Percentiles rank a stretch among this genome's conserved stretches.
These are phyloP conservation scores for Pseudozyma hubeiensis DNA, from an alignment of 1,284 basidiomycete species.

Conservation along the genomic window DNA sequence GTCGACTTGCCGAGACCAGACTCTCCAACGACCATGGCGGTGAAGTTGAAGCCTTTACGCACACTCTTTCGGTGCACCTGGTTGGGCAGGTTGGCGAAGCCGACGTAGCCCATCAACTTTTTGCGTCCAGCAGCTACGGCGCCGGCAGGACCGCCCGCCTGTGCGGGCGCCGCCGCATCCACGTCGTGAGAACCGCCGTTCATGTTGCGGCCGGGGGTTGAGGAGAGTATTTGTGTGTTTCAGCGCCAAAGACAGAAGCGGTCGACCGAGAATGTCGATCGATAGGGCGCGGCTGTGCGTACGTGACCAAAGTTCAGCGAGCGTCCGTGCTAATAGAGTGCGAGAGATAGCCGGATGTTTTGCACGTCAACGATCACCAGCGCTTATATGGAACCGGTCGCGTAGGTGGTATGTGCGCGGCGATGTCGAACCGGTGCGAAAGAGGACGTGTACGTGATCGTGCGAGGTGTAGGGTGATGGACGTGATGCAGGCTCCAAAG, in stretches of 20 bases:
- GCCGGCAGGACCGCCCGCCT: conserved; percentile 6
- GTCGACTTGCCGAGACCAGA: conserved; percentile 68
- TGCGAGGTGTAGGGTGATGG: conserved; percentile 12
- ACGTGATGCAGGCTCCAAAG: conserved; percentile 17
- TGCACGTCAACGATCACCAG: neutral
- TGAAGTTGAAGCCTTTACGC: conserved; percentile 67
- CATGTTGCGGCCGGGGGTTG: conserved; percentile 12
- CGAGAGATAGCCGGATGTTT: too few species aligned
- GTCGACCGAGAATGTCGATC: too few species aligned
- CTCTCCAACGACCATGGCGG: conserved; percentile 67
- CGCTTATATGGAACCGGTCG: neutral
- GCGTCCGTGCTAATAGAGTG: conserved; percentile 1
- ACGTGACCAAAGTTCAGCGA: too few species aligned
- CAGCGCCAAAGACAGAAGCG: neutral
- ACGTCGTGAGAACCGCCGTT: conserved; percentile 25
- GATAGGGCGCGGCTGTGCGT: too few species aligned
- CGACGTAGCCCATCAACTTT: conserved; percentile 67
- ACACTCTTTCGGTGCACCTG: conserved; percentile 66
- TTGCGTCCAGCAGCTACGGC: conserved; percentile 32
- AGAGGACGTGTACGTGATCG: conserved; percentile 8
- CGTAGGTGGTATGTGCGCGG: conserved; percentile 1
- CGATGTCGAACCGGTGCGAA: conserved; percentile 14
- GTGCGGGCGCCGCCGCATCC: conserved; percentile 18
- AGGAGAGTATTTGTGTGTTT: neutral
- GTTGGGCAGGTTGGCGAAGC: conserved; percentile 68